phyloP scores from a whole-genome alignment of 1,284 basidiomycete species.

The Ustilago bromivora region DNA sequence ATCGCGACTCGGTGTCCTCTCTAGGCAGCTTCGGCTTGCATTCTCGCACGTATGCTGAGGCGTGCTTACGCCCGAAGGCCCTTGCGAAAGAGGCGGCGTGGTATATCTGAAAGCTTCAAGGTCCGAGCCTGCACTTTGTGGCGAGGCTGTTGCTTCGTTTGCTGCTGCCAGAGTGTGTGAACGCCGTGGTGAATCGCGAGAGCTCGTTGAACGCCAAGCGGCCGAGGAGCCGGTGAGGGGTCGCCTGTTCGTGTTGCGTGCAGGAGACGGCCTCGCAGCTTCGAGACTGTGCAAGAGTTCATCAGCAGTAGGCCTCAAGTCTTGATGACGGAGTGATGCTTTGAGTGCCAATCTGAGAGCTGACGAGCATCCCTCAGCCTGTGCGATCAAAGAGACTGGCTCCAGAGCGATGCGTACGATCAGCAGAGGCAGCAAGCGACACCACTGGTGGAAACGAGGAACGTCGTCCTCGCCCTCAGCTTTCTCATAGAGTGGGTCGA shows the following conservation, averaged over 20 bases:
- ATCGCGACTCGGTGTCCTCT: constrained; percentile 8
- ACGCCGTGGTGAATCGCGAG: not conserved
- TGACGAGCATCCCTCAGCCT: constrained; percentile 31
- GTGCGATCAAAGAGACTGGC: constrained; percentile 27
- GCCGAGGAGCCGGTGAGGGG: not conserved
- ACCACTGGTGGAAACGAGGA: constrained; percentile 61
- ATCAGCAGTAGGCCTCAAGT: constrained; percentile 48
- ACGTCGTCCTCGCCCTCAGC: constrained; percentile 41
- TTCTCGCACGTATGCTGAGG: constrained; percentile 38
- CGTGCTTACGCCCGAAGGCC: constrained; percentile 27
- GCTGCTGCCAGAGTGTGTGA: not conserved
- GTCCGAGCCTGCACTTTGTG: constrained; percentile 17
- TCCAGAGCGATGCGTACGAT: constrained; percentile 45
- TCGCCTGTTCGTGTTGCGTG: not conserved
- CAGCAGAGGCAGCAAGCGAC: constrained; percentile 48
- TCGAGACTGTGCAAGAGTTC: constrained; percentile 27
- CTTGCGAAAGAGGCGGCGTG: constrained; percentile 31
- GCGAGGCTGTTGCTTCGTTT: constrained; percentile 10
- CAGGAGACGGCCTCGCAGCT: not conserved
- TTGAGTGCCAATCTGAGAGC: constrained; percentile 32
- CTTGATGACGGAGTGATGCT: constrained; percentile 43
- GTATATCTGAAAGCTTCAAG: constrained; percentile 27
- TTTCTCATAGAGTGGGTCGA: constrained; percentile 50
- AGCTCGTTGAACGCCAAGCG: not conserved
- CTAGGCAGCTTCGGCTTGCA: constrained; percentile 2